phyloP scores from a whole-genome alignment of 2,329 filamentous ascomycete species.

The Talaromyces pinophilus region DNA sequence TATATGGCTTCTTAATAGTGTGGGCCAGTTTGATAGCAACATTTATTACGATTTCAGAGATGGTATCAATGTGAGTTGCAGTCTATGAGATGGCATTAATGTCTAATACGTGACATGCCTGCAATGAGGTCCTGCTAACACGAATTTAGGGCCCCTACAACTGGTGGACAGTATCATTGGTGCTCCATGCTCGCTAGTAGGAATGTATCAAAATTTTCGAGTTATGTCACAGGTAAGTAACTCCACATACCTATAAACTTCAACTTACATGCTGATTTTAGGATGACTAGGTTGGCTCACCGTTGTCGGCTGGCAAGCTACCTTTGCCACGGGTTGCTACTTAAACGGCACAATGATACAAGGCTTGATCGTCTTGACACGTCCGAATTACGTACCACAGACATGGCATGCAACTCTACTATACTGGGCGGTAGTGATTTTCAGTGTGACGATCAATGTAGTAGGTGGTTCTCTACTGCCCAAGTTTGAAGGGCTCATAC shows the following conservation, averaged over 20 bases:
- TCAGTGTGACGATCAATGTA: slow-evolving; percentile 54
- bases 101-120: neutral
- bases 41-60: slow-evolving; percentile 15
- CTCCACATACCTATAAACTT: neutral
- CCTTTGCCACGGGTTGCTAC: slow-evolving; percentile 32
- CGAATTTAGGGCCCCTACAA: slow-evolving; percentile 16
- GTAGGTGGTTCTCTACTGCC: slow-evolving; percentile 20
- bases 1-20: slow-evolving; percentile 20
- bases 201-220: slow-evolving; percentile 18
- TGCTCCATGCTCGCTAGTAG: slow-evolving; percentile 20
- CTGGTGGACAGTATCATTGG: slow-evolving; percentile 23
- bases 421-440: slow-evolving; percentile 50
- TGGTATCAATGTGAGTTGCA: slow-evolving; percentile 19
- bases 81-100: neutral
- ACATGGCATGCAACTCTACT: slow-evolving; percentile 50
- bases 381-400: slow-evolving; percentile 31
- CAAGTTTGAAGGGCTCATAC: slow-evolving; percentile 21
- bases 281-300: slow-evolving; percentile 19
- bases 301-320: slow-evolving; percentile 35
- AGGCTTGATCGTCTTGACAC: slow-evolving; percentile 23
- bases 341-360: slow-evolving; percentile 39
- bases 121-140: neutral
- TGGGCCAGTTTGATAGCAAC: slow-evolving; percentile 19
- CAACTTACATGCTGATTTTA: neutral
- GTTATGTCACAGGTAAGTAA: slow-evolving; percentile 21